phyloP scores from a whole-genome alignment of 352 stramenopile genomes.

The Pythium diclinum region DNA sequence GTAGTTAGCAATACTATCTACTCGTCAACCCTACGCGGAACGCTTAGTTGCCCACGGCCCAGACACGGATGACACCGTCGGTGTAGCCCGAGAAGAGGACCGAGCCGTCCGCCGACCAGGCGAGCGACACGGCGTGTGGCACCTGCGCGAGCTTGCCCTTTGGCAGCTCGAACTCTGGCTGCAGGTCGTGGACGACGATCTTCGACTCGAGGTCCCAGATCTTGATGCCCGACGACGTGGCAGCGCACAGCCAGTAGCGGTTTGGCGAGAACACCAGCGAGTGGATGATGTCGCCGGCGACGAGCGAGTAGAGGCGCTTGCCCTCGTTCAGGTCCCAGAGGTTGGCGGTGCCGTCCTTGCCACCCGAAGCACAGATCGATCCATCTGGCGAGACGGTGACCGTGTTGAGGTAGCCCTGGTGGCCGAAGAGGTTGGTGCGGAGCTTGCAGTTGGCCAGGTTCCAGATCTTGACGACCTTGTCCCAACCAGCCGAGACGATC shows the following conservation, averaged over 20 bases:
- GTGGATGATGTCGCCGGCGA: conserved; percentile 96
- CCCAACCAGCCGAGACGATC: conserved; percentile 99
- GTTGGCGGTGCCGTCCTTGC: conserved; percentile 99
- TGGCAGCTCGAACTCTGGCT: conserved; percentile 88
- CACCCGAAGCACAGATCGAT: conserved; percentile 98
- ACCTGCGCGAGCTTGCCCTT: conserved; percentile 93
- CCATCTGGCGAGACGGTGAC: conserved; percentile 99
- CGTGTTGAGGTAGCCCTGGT: conserved; percentile 99
- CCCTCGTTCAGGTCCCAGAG: conserved; percentile 99
- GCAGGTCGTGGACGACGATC: conserved; percentile 97
- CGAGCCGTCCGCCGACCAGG: conserved; percentile 97
- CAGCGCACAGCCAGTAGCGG: conserved; percentile 99
- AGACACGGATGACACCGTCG: conserved; percentile 98
- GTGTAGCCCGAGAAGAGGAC: conserved; percentile 99
- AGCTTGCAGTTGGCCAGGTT: conserved; percentile 99
- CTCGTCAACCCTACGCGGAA: background rate
- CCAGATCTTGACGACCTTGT: conserved; percentile 99
- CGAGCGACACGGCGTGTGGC: conserved; percentile 96
- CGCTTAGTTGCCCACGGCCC: conserved; percentile 85
- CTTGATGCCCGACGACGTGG: conserved; percentile 98
- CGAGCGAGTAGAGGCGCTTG: conserved; percentile 99
- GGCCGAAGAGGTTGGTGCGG: conserved; percentile 98
- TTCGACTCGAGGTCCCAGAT: conserved; percentile 99
- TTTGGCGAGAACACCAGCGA: conserved; percentile 99
- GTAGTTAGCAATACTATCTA: background rate